Percentiles rank a stretch among this genome's conserved stretches.
phyloP scores from a whole-genome alignment of 2,329 filamentous ascomycete genomes.

The Hirsutella minnesotensis region DNA sequence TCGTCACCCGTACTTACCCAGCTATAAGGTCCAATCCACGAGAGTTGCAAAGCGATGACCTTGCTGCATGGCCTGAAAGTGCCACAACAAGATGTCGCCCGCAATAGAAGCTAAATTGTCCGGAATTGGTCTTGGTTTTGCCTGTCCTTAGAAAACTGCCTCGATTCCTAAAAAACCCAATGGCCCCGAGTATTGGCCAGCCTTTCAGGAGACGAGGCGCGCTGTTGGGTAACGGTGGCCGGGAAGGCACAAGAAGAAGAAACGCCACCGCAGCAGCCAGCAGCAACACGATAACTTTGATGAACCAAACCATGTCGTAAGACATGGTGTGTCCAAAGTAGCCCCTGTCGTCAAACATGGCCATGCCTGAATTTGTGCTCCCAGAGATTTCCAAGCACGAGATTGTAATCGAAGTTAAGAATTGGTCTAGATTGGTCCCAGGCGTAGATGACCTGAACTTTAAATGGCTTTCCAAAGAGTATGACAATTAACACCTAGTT shows the following conservation, averaged over 20 bases:
- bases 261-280: too few relatives aligned
- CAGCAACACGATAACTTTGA: too few relatives aligned
- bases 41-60: conserved; percentile 33
- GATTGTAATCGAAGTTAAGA: too few relatives aligned
- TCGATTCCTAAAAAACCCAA: conserved; percentile 32
- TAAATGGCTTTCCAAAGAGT: too few relatives aligned
- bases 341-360: too few relatives aligned
- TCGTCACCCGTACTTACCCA: conserved; percentile 26
- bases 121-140: conserved; percentile 21
- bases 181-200: conserved; percentile 30
- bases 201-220: conserved; percentile 12
- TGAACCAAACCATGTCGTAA: too few relatives aligned
- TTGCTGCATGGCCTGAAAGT: conserved; percentile 27
- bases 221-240: conserved; percentile 11
- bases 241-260: conserved; percentile 2
- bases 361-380: too few relatives aligned
- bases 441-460: too few relatives aligned
- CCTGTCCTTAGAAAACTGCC: conserved; percentile 29
- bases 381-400: too few relatives aligned
- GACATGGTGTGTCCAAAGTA: too few relatives aligned
- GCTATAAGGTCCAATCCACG: conserved; percentile 29
- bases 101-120: conserved; percentile 36
- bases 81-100: conserved; percentile 32
- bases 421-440: too few relatives aligned
- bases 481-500: too few relatives aligned